Base-by-base conservation (phyloP, 306 rosid genomes). In the Begonia loranthoides region DNA sequence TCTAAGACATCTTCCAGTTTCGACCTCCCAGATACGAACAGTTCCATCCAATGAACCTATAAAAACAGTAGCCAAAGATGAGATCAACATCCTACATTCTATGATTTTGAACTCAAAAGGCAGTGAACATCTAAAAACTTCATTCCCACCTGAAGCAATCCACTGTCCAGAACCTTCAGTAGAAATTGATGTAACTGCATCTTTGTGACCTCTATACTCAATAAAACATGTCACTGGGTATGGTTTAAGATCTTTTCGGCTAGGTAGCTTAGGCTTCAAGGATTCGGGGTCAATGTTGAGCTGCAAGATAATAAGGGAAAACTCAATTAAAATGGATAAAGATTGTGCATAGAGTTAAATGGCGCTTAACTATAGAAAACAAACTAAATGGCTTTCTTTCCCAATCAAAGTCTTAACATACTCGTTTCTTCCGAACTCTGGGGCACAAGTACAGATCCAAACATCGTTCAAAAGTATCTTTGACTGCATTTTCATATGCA, bases 1-100 rank as follows among this genome's bases (percentile, higher is more conserved):
- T 69, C 73, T 74, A 65, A 86, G 76, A 71, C 99, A 90, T 76
- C 95, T 76, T 34, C 95, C 92, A 54, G 87, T 80, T 71, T 75
- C 86, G 55, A 86, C 80, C 77, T 90, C 95, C 99, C 99, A 90
- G 60, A 90, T 54, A 34, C 93, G 95, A 58, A 86, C 80, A 46
- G 99, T 82, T 65, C 99, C 88, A 40, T 90, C 95, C 69, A 64
- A 69, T 50, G 95, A 90, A 72, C 97, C 95, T 89, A 59, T 11
- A 33, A 44, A 59, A 50, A 65, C 54, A 65, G 64, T 49, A 64
- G 43, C 48, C 65, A 22, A 47, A 53, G 19, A 69, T 68, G 15
- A 62, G 61, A 65, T 45, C 15, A 15, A 55, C 5, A 41, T 47
- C 22, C 33, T 49, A 47, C 38, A 51, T 17, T 34, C 34, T 51